Percentiles rank a stretch among this genome's conserved stretches.
These are phyloP conservation scores for sunflower (Helianthus annuus) DNA, from an alignment of 129 eudicot species.

Conservation along the genomic window HanXRQr2.0-SUNRISE NC_035439.2:31015041-31015540, in stretches of 20 bases:
- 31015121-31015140: constrained; percentile 73
- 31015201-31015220: constrained; percentile 77
- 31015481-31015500: background rate
- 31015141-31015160: constrained; percentile 79
- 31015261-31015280: constrained; percentile 93
- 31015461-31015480: background rate
- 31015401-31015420: background rate
- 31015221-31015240: constrained; percentile 90
- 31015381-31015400: background rate
- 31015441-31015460: background rate
- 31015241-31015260: constrained; percentile 78
- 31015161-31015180: constrained; percentile 78
- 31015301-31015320: constrained; percentile 81
- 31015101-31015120: constrained; percentile 53
- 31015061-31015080: constrained; percentile 80
- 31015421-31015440: constrained; percentile 16
- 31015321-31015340: constrained; percentile 82
- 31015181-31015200: constrained; percentile 80
- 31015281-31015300: constrained; percentile 92
- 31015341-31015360: constrained; percentile 37
- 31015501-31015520: background rate
- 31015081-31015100: constrained; percentile 62
- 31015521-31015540: too few relatives aligned
- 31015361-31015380: background rate
- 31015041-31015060: constrained; percentile 64